Percentiles rank a stretch among this genome's conserved stretches.
Conservation (phyloP, 2,329 filamentous ascomycete species). For the Aspergillus floridensis region DNA sequence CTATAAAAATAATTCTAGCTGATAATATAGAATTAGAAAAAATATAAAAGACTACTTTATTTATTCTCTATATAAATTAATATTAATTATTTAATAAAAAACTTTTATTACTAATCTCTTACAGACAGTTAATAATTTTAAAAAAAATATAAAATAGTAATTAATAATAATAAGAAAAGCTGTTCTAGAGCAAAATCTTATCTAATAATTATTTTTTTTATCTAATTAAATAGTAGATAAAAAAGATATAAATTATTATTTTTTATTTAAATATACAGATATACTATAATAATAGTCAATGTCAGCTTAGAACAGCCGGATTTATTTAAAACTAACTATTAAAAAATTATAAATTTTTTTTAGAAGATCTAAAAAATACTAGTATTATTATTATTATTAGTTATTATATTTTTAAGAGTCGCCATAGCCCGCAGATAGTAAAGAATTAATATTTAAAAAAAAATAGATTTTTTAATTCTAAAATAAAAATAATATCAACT, state of each 20-base stretch:
- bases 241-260: not conserved
- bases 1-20: not conserved
- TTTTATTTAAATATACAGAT: not conserved
- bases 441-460: not conserved
- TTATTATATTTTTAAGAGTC: not conserved
- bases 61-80: not conserved
- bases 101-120: not conserved
- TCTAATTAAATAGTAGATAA: not conserved
- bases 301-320: not conserved
- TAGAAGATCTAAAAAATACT: not conserved
- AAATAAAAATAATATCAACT: not conserved
- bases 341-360: not conserved
- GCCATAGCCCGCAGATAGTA: not conserved
- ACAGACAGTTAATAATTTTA: not conserved
- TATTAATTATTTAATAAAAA: not conserved
- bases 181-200: not conserved
- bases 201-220: not conserved
- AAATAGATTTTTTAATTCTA: not conserved
- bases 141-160: not conserved
- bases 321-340: not conserved
- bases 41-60: not conserved
- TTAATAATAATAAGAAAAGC: not conserved
- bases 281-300: not conserved
- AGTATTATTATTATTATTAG: not conserved
- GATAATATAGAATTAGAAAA: not conserved